phyloP scores from a whole-genome alignment of 129 eudicot genomes.

The Tagetes erecta region DNA sequence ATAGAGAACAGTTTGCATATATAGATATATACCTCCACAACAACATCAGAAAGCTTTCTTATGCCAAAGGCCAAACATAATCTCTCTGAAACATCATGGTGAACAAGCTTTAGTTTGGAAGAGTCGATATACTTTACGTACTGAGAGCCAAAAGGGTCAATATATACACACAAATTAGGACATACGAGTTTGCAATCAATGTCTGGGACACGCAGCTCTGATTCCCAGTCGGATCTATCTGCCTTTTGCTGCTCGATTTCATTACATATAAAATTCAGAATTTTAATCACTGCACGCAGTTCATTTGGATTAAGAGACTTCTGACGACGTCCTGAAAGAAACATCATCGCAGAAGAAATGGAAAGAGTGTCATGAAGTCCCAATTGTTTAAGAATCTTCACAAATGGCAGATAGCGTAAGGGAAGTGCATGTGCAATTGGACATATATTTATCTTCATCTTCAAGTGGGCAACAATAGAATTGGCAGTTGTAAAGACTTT shows the following conservation, averaged over 20 bases:
- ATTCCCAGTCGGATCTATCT: slow-evolving; percentile 42
- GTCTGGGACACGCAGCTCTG: slow-evolving; percentile 63
- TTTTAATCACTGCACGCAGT: slow-evolving; percentile 66
- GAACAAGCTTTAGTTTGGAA: slow-evolving; percentile 63
- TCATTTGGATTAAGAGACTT: slow-evolving; percentile 55
- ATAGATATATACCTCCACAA: slow-evolving; percentile 57
- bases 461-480: neutral
- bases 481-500: neutral
- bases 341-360: neutral
- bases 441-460: neutral
- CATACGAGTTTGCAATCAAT: slow-evolving; percentile 69
- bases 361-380: slow-evolving; percentile 11
- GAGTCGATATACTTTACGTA: slow-evolving; percentile 59
- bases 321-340: neutral
- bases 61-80: slow-evolving; percentile 49
- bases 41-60: slow-evolving; percentile 65
- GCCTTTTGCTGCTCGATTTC: slow-evolving; percentile 39
- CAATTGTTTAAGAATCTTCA: slow-evolving; percentile 15
- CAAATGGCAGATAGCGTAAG: slow-evolving; percentile 8
- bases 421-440: slow-evolving; percentile 8
- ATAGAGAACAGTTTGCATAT: slow-evolving; percentile 13
- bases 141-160: slow-evolving; percentile 63
- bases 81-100: slow-evolving; percentile 56
- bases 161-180: slow-evolving; percentile 58
- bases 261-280: slow-evolving; percentile 55